Evolutionary conservation across 495 filamentous ascomycete species (phyloP), one percentile per base, ranked within the genome.

Genomic region (Chlorociboria aeruginascens): DNA sequence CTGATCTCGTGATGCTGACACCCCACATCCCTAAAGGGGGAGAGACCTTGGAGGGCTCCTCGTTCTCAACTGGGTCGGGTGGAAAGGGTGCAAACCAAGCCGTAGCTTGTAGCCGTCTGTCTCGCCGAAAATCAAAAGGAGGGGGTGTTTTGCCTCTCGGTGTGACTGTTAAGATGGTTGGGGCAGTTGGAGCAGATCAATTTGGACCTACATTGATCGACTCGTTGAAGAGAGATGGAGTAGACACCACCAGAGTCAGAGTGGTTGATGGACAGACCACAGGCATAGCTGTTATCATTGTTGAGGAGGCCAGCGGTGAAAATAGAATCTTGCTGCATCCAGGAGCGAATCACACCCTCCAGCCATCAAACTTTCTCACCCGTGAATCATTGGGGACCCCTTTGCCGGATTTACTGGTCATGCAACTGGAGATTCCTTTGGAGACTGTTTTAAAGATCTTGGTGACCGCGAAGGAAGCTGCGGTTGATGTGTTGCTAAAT

Each of bases 31-130:
- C 92, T 2, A 63, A 68, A 0, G 74, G 83, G 3, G 92, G 92
- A 49, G 92, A 98, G 59, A 98, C 92, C 3, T 74, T 98, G 34
- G 89, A 82, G 2, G 72, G 86, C n/a, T 71, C 68, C 45, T 77
- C 77, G 6, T 93, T 92, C 70, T 70, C 74, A 60, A 85, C 78
- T 36, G 89, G 83, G 41, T 78, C 81, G 11, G 92, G 92, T 46
- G 92, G 92, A 36, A 98, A 98, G 67, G 92, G 92, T 51, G 87
- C 88, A 32, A 98, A 98, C 70, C 92, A 97, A 67, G 88, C 88
- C 39, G 85, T 95, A 36, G 90, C 90, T 7, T 79, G 74, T 56
- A 75, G 73, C 0, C 73, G 84, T 0, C 66, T 85, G 9, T 74
- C 71, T 0, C 67, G 66, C n/a, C 36, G 51, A 3, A 39, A 41